These are phyloP conservation scores for Nothopassalora personata DNA, from an alignment of 2,329 filamentous ascomycete genomes.

Conservation along the genomic window DNA sequence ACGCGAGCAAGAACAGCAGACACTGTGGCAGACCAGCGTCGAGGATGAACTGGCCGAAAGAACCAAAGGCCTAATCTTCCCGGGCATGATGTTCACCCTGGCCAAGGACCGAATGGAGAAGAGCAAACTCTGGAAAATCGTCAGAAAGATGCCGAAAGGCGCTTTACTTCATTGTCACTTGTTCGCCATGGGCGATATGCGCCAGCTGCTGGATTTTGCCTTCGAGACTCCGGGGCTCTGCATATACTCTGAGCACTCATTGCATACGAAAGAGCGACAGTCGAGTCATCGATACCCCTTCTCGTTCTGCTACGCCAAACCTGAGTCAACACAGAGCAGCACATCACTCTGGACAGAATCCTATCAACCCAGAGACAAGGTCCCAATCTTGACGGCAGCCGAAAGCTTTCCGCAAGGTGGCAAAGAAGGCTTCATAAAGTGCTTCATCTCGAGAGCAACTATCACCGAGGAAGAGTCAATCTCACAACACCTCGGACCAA, in stretches of 20 bases:
- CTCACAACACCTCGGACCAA: conserved; percentile 74
- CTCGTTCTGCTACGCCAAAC: conserved; percentile 53
- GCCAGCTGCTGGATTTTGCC: conserved; percentile 68
- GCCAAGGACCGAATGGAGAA: conserved; percentile 81
- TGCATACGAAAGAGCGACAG: conserved; percentile 51
- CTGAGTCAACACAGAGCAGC: conserved; percentile 36
- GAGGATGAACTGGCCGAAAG: conserved; percentile 64
- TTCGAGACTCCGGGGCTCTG: conserved; percentile 69
- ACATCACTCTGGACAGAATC: conserved; percentile 55
- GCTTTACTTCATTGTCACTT: conserved; percentile 79
- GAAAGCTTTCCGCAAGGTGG: conserved; percentile 70
- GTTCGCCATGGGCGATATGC: conserved; percentile 85
- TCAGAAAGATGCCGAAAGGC: conserved; percentile 84
- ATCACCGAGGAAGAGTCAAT: conserved; percentile 68
- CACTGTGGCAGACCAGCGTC: conserved; percentile 69
- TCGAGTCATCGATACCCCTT: conserved; percentile 48
- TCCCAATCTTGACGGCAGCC: conserved; percentile 60
- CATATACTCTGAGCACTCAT: conserved; percentile 54
- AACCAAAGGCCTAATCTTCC: conserved; percentile 62
- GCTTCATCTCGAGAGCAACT: conserved; percentile 68
- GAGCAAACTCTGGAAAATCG: conserved; percentile 79
- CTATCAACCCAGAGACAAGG: conserved; percentile 56
- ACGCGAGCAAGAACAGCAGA: conserved; percentile 67
- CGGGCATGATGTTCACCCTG: conserved; percentile 89
- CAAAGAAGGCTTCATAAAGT: conserved; percentile 64